Conservation (phyloP, 768 basidiomycete genomes). For the Agaricus sinodeliciosus region DNA sequence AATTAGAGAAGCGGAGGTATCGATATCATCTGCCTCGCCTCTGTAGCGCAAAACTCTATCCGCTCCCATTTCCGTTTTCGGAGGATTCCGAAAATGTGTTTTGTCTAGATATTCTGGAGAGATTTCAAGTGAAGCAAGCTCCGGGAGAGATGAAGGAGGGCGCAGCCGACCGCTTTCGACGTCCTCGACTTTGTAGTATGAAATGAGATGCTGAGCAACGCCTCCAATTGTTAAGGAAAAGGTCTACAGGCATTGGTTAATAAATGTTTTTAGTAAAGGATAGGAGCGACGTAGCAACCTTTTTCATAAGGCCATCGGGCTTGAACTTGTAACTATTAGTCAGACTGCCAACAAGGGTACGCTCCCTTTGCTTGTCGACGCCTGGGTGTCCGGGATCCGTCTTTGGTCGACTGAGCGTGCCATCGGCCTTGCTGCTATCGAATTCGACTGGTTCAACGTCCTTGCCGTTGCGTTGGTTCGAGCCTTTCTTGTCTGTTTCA, state of each 20-base stretch:
- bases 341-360: conserved; percentile 81
- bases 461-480: conserved; percentile 47
- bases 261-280: conserved; percentile 1
- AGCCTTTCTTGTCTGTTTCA: conserved; percentile 81
- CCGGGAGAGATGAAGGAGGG: conserved; percentile 81
- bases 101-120: conserved; percentile 84
- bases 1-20: conserved; percentile 35
- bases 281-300: conserved; percentile 45
- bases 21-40: conserved; percentile 74
- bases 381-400: conserved; percentile 35
- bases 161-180: conserved; percentile 85
- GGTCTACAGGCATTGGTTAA: conserved; percentile 45
- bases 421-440: conserved; percentile 23
- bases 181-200: conserved; percentile 91
- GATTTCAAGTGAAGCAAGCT: conserved; percentile 82
- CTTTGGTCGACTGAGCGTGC: conserved; percentile 60
- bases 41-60: conserved; percentile 81
- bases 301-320: conserved; percentile 91
- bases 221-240: conserved; percentile 85
- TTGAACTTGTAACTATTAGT: conserved; percentile 96
- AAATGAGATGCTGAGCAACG: conserved; percentile 87
- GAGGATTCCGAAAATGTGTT: conserved; percentile 87
- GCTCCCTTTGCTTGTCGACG: conserved; percentile 70
- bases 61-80: conserved; percentile 77
- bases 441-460: conserved; percentile 23